Base-by-base conservation (phyloP, 2,329 filamentous ascomycete species). In the Ascomycota sp. region DNA sequence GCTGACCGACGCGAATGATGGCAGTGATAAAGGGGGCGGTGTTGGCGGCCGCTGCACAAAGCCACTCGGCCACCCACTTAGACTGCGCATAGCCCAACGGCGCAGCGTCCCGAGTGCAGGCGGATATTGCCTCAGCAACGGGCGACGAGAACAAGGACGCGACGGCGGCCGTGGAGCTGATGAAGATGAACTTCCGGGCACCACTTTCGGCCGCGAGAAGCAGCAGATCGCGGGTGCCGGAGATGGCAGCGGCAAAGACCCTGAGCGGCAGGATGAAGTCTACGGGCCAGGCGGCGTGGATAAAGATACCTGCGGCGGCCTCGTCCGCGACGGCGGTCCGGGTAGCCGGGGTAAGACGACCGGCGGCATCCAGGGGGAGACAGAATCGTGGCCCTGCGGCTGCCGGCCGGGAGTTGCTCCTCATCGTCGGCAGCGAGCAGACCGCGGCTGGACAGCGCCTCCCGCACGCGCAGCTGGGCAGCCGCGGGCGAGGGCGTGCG, bases 231-330 rank as follows among this genome's bases (percentile, higher is more conserved):
- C 43, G 42, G 2, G 57, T 50, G 1, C 57, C 60, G 3, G 40
- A 44, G 13, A 69, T 53, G 34, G 60, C 53, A 35, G 61, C 47
- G 28, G 64, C 61, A 34, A 69, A 68, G 7, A 54, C 62, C 2
- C 44, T 43, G 2, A 69, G 51, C 0, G 46, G 48, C 30, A 68
- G 52, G 38, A 59, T 65, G 42, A 69, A 69, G 41, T 69, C 68
- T 15, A 69, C 64, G 0, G 59, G 48, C 64, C 64, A 67, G 1
- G 64, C 60, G 25, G 53, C 50, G 44, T 68, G 63, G 17, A 69
- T 57, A 7, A 65, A 20, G 1, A 34, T n/a, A n/a, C n/a, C n/a
- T n/a, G n/a, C 17, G 0, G 36, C 33, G 4, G 35, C 23, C 2
- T 28, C 34, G 0, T 27, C 6, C 7, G 24, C 7, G 1, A 31